These are phyloP conservation scores for Trapa bicornis DNA, from an alignment of 345 rosid genomes.

Conservation along the genomic window DNA sequence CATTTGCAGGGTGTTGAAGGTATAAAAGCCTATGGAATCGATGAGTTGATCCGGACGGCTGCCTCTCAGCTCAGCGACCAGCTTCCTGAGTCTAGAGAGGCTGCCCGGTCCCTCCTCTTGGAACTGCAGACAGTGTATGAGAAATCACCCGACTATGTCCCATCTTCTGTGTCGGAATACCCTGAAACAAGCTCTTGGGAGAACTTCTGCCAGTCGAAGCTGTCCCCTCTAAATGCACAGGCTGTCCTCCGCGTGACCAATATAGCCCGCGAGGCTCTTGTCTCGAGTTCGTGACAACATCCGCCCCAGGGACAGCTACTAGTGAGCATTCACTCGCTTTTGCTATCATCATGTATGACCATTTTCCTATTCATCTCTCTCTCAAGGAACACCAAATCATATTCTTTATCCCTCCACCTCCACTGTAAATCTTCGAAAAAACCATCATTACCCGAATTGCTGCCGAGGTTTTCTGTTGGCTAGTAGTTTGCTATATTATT, in stretches of 20 bases:
- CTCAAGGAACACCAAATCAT: slow-evolving; percentile 2
- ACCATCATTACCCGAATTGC: slow-evolving; percentile 14
- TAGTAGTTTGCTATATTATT: neutral
- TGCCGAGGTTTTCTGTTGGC: neutral
- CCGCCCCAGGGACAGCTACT: slow-evolving; percentile 4
- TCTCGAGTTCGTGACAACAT: slow-evolving; percentile 36
- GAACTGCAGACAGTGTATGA: slow-evolving; percentile 65
- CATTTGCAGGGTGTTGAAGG: slow-evolving; percentile 69
- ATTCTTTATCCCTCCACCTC: slow-evolving; percentile 7
- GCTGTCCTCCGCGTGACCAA: slow-evolving; percentile 88
- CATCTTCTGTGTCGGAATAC: slow-evolving; percentile 24
- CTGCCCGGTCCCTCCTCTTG: slow-evolving; percentile 73
- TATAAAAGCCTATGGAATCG: slow-evolving; percentile 67
- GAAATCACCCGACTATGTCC: slow-evolving; percentile 26
- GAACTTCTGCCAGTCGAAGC: slow-evolving; percentile 67
- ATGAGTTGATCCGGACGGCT: slow-evolving; percentile 64
- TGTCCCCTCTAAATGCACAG: slow-evolving; percentile 69
- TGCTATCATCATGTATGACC: slow-evolving; percentile 9
- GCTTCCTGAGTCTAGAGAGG: slow-evolving; percentile 93
- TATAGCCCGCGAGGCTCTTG: slow-evolving; percentile 41
- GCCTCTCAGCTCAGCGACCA: slow-evolving; percentile 89
- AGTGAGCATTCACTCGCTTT: slow-evolving; percentile 19
- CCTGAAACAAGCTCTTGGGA: slow-evolving; percentile 61
- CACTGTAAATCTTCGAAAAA: slow-evolving; percentile 32
- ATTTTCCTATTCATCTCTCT: slow-evolving; percentile 16